These are phyloP conservation scores for Gossypium trilobum DNA, from an alignment of 441 rosid genomes.

Conservation along the genomic window DNA sequence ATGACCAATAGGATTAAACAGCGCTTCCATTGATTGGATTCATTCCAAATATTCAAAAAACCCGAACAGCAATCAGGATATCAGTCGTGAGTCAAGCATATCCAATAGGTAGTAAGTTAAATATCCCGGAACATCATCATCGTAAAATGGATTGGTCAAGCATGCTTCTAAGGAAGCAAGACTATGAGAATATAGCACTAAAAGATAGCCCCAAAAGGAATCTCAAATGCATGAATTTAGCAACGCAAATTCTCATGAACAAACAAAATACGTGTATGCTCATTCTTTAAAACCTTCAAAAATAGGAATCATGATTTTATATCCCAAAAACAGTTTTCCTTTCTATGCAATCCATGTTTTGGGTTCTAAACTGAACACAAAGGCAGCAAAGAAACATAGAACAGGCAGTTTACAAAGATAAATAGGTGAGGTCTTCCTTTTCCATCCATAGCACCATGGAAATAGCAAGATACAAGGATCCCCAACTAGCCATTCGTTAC, in stretches of 20 bases:
- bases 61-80: not conserved
- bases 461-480: not conserved
- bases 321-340: not conserved
- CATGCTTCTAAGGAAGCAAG: constrained; percentile 2
- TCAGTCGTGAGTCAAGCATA: not conserved
- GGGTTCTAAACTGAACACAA: not conserved
- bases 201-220: not conserved
- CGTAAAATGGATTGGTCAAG: not conserved
- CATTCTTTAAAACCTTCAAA: not conserved
- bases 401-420: not conserved
- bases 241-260: not conserved
- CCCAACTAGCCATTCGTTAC: constrained; percentile 8
- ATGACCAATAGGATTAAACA: not conserved
- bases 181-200: not conserved
- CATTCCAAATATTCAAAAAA: not conserved
- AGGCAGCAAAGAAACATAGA: not conserved
- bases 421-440: not conserved
- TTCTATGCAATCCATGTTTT: not conserved
- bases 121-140: not conserved
- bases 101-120: not conserved
- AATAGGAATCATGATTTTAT: not conserved
- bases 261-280: not conserved
- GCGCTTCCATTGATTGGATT: not conserved
- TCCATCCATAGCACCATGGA: not conserved
- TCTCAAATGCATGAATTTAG: not conserved